A percentile compares a stretch with the other conserved stretches of the same genome.
Conservation (phyloP, 148 eudicot species). For the Amaranthus hypochondriacus region DNA sequence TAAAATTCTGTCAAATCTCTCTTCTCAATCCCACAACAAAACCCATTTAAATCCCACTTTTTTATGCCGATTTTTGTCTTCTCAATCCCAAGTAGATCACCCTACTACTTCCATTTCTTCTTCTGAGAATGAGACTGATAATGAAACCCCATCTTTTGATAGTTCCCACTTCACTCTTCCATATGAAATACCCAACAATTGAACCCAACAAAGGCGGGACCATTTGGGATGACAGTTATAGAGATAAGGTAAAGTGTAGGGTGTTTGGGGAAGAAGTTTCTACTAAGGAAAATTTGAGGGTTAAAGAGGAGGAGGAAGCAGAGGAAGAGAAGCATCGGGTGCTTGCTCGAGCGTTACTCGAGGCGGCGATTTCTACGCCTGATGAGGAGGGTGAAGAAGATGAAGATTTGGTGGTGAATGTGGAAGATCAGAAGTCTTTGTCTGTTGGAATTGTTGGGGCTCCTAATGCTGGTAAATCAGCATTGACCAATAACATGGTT, state of each 20-base stretch:
- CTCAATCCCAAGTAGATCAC: conserved; percentile 35
- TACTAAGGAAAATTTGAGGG: conserved; percentile 15
- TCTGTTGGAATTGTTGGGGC: conserved; percentile 93
- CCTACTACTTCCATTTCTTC: conserved; percentile 28
- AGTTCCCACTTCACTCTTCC: conserved; percentile 51
- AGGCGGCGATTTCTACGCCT: conserved; percentile 47
- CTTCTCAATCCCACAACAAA: conserved; percentile 25
- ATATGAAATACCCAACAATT: conserved; percentile 13
- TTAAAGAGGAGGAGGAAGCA: conserved; percentile 22
- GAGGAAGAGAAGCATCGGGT: conserved; percentile 39
- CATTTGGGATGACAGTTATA: conserved; percentile 64
- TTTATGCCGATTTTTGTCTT: conserved; percentile 37
- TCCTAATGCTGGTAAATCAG: conserved; percentile 97
- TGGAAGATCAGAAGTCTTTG: conserved; percentile 72
- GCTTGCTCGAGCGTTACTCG: conserved; percentile 61
- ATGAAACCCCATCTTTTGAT: conserved; percentile 45
- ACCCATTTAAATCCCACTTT: conserved; percentile 26
- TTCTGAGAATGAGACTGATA: conserved; percentile 34
- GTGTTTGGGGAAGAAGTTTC: conserved; percentile 47
- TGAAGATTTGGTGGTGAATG: conserved; percentile 44
- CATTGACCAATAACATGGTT: conserved; percentile 86
- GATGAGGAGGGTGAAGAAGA: conserved; percentile 37
- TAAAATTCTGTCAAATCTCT: conserved; percentile 22
- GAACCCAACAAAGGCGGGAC: conserved; percentile 4
- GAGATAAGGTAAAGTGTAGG: conserved; percentile 48